Evolutionary conservation across 139 green algal species (phyloP).

Genomic region (Nannochloris sp.): DNA sequence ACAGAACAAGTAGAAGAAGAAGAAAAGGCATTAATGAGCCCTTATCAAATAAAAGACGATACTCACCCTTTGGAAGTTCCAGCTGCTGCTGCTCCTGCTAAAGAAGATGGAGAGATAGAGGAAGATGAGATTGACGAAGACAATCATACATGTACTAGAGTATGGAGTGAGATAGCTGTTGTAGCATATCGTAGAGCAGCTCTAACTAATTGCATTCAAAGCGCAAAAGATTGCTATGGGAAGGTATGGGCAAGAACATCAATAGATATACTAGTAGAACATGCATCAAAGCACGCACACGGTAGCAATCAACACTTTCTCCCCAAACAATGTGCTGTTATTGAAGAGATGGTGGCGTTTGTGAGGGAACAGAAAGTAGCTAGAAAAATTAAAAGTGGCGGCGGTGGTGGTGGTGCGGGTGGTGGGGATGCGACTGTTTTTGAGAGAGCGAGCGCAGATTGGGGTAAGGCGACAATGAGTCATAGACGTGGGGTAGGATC

Average conservation of each 20-base stretch:
- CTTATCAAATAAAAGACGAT: too few species aligned
- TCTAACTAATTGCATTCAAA: constrained; percentile 50
- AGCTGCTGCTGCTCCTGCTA: background rate
- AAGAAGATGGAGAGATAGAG: constrained; percentile 1
- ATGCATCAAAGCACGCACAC: constrained; percentile 18
- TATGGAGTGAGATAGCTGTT: constrained; percentile 19
- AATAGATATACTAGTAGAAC: constrained; percentile 46
- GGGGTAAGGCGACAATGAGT: constrained; percentile 30
- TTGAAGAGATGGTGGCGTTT: constrained; percentile 37
- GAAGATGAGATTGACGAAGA: too few species aligned
- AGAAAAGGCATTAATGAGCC: constrained; percentile 21
- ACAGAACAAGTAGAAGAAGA: constrained; percentile 20
- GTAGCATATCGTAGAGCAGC: constrained; percentile 39
- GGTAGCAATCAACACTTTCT: constrained; percentile 33
- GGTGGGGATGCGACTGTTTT: constrained; percentile 55
- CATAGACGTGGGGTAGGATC: constrained; percentile 36
- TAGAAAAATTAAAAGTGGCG: constrained; percentile 38
- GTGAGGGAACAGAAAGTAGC: constrained; percentile 32
- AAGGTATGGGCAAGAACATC: constrained; percentile 49
- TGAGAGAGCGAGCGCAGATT: constrained; percentile 42
- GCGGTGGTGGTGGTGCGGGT: constrained; percentile 26
- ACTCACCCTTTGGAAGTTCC: too few species aligned
- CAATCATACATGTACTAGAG: too few species aligned
- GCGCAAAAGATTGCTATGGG: constrained; percentile 34
- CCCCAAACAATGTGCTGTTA: constrained; percentile 24